A percentile compares a stretch with the other conserved stretches of the same genome.
Conservation (phyloP, 176 grass and related monocot genomes). For the Hsuehochloa calcarea region DNA sequence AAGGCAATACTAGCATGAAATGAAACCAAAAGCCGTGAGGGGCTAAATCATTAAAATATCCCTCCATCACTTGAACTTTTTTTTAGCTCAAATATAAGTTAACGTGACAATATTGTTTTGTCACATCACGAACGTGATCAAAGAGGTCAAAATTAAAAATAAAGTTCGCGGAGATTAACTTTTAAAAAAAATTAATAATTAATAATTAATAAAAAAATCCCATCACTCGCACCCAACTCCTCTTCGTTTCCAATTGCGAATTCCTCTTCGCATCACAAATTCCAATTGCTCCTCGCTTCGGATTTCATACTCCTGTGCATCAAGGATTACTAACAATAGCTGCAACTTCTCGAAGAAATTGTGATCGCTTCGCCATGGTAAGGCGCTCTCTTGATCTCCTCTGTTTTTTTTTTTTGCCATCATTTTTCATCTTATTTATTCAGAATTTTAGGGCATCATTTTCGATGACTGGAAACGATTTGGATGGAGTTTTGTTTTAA, state of each 20-base stretch:
- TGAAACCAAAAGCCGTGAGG: conserved; percentile 32
- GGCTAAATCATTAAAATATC: conserved; percentile 36
- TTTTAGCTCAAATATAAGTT: too few relatives aligned
- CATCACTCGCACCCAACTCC: too few relatives aligned
- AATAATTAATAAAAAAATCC: too few relatives aligned
- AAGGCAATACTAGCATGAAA: neutral
- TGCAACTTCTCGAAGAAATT: neutral
- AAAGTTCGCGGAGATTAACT: too few relatives aligned
- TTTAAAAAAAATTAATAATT: too few relatives aligned
- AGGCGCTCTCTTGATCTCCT: conserved; percentile 28
- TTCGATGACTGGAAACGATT: neutral
- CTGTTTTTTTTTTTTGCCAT: neutral
- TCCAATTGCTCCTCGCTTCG: conserved; percentile 10
- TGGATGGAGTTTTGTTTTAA: neutral
- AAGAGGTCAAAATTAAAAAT: too few relatives aligned
- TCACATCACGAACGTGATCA: too few relatives aligned
- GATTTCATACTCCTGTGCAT: neutral
- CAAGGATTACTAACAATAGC: conserved; percentile 4
- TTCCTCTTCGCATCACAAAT: neutral
- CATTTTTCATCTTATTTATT: neutral
- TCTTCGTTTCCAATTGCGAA: conserved; percentile 20
- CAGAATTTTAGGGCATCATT: neutral
- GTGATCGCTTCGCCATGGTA: conserved; percentile 47
- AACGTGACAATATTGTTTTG: too few relatives aligned
- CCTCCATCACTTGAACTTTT: conserved; percentile 42